Base-by-base conservation (phyloP, 129 eudicot genomes). In the Artemisia tridentata region DNA sequence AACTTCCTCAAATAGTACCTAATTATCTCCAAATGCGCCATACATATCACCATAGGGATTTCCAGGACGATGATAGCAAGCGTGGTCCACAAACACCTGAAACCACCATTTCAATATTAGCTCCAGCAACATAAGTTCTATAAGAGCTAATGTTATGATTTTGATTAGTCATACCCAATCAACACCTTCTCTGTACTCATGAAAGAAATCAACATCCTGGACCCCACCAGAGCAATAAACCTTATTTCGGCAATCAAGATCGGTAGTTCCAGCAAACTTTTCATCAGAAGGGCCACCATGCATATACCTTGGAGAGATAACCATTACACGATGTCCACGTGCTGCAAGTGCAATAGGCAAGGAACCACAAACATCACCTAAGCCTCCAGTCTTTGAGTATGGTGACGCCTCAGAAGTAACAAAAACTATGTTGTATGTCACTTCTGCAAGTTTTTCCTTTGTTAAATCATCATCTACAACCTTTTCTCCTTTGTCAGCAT, bases 361-460 rank as follows among this genome's bases (percentile, higher is more conserved):
- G 57, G 98, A 92, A 59, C 98, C 98, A 81, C 98, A 92, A 41
- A 92, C 98, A 72, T 92, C 98, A 62, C 91, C 98, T 78, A 92
- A 68, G 56, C 98, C 98, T 65, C 98, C 98, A 2, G 96, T 92
- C 81, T 92, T 92, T 53, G 96, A 86, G 83, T 92, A 92, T 15
- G 98, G 98, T 25, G 95, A 87, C 63, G 91, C 98, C 75, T 92
- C 98, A 25, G 98, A 77, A 60, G 96, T 92, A 57, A 85, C 95
- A 73, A 88, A 88, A 14, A 92, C 81, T 17, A 92, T 80, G 75
- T 70, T 89, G 80, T 67, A 56, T 2, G 79, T 80, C 74, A 75
- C 76, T 69, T 56, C 65, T 53, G 66, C 63, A 52, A 72, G 62
- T 10, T 38, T 38, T 38, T 38, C 11, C 45, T 38, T 38, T 0